These are phyloP conservation scores for Botrytis pseudocinerea DNA, from an alignment of 2,329 filamentous ascomycete genomes.

Conservation along the genomic window DNA sequence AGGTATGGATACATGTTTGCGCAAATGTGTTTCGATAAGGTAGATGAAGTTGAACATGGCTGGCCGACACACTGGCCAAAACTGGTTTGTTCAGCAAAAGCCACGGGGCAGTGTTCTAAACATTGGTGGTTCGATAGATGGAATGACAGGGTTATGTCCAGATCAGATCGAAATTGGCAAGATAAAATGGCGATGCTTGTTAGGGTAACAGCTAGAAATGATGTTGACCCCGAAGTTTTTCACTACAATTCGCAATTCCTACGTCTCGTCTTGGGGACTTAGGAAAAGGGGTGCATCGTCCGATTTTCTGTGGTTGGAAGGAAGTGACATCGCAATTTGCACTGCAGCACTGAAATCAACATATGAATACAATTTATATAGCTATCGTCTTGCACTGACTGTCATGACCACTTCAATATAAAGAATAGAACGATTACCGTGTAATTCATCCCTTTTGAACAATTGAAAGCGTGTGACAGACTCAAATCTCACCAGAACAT, in stretches of 20 bases:
- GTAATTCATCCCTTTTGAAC: not conserved
- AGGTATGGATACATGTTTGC: constrained; percentile 16
- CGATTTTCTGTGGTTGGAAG: not conserved
- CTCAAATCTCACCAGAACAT: not conserved
- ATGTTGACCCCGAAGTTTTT: constrained; percentile 4
- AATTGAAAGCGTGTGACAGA: not conserved
- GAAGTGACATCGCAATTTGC: not conserved
- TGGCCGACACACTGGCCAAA: constrained; percentile 13
- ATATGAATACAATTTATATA: not conserved
- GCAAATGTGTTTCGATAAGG: constrained; percentile 13
- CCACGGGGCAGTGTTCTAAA: constrained; percentile 7
- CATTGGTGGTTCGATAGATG: constrained; percentile 11
- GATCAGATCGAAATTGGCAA: constrained; percentile 11
- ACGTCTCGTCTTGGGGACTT: constrained; percentile 12
- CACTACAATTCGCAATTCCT: constrained; percentile 13
- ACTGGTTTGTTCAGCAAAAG: constrained; percentile 6
- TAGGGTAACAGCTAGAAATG: constrained; percentile 15
- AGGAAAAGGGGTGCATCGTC: not conserved
- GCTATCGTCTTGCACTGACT: not conserved
- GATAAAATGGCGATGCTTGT: constrained; percentile 16
- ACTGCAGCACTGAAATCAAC: not conserved
- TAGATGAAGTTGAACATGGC: not conserved
- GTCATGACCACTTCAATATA: not conserved
- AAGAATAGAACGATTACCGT: not conserved
- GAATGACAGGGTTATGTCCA: constrained; percentile 8